These are phyloP conservation scores for Paratinospora sagittata DNA, from an alignment of 164 flowering plant genomes.

Conservation along the genomic window DNA sequence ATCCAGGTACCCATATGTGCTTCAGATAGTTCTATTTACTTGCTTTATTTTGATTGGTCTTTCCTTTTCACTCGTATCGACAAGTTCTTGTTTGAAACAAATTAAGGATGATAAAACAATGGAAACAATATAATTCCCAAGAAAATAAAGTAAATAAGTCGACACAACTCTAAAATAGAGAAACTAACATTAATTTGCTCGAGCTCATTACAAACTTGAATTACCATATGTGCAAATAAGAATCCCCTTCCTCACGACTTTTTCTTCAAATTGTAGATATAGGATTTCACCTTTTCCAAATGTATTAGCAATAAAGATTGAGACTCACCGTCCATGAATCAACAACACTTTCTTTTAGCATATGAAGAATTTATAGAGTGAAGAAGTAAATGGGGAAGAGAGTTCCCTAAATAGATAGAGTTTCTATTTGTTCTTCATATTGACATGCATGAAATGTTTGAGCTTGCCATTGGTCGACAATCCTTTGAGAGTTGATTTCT, in stretches of 20 bases:
- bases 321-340: background rate
- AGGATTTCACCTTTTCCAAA: background rate
- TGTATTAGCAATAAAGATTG: background rate
- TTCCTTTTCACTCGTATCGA: too few species aligned
- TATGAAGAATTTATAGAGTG: too few species aligned
- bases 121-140: background rate
- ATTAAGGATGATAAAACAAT: background rate
- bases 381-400: background rate
- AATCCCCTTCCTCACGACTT: background rate
- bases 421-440: background rate
- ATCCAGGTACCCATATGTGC: conserved; percentile 52
- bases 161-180: background rate
- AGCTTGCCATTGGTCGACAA: too few species aligned
- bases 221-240: background rate
- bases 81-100: background rate
- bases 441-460: too few species aligned
- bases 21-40: background rate
- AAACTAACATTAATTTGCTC: background rate
- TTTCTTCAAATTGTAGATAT: background rate
- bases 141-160: background rate
- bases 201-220: background rate
- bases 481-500: too few species aligned
- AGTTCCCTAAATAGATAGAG: background rate
- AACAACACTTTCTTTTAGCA: background rate
- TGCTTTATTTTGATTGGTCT: background rate